A percentile compares a stretch with the other conserved stretches of the same genome.
Conservation (phyloP, 1,284 basidiomycete genomes). For the Ustilago nuda region DNA sequence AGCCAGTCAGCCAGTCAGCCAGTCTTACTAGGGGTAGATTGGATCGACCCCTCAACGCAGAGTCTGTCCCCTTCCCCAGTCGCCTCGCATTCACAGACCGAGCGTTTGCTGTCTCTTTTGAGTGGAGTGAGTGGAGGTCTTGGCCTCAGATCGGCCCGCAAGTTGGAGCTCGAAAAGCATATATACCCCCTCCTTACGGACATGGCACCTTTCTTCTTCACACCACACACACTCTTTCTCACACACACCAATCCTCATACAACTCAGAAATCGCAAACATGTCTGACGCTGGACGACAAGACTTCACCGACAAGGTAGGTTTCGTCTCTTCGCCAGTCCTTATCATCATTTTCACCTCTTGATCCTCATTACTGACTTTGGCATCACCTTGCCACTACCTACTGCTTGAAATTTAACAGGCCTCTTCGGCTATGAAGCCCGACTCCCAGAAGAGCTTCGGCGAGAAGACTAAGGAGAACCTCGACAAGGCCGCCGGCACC, state of each 20-base stretch:
- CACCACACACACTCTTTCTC: background rate
- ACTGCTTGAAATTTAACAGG: constrained; percentile 9
- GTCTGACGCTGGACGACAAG: constrained; percentile 58
- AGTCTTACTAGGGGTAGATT: too few relatives aligned
- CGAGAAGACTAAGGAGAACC: constrained; percentile 58
- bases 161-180: constrained; percentile 18
- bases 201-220: background rate
- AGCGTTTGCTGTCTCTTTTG: background rate
- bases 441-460: constrained; percentile 53
- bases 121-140: constrained; percentile 4
- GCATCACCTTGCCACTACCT: background rate
- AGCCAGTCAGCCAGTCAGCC: too few relatives aligned
- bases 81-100: background rate
- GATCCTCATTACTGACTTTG: constrained; percentile 9
- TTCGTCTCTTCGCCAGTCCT: background rate
- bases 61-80: background rate
- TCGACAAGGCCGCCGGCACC: constrained; percentile 62
- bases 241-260: constrained; percentile 18
- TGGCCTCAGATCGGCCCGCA: background rate
- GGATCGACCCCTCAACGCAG: too few relatives aligned
- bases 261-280: constrained; percentile 30
- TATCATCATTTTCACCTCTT: background rate
- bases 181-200: constrained; percentile 18
- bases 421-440: constrained; percentile 55
- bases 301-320: constrained; percentile 54